These are phyloP conservation scores for Amniculicola lignicola DNA, from an alignment of 495 filamentous ascomycete genomes.

Conservation along the genomic window DNA sequence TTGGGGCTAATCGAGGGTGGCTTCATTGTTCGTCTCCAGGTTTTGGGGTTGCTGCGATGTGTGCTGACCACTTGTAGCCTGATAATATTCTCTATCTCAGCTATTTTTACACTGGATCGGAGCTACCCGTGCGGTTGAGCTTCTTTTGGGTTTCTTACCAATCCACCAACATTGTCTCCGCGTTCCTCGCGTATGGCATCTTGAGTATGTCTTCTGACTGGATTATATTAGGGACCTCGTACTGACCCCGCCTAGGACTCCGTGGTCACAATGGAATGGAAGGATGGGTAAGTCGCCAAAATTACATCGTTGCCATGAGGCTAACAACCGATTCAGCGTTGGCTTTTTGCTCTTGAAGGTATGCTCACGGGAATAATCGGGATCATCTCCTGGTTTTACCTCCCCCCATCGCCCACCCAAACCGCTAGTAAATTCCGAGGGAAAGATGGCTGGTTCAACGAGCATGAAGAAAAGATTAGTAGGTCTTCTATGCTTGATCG, in stretches of 20 bases:
- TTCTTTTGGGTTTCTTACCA: constrained; percentile 36
- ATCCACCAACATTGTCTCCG: constrained; percentile 32
- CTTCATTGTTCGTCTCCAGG: constrained; percentile 46
- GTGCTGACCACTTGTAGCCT: constrained; percentile 31
- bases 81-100: constrained; percentile 41
- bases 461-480: constrained; percentile 39
- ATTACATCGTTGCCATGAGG: neutral
- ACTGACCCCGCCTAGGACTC: too few relatives aligned
- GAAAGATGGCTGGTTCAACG: constrained; percentile 38
- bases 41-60: constrained; percentile 37
- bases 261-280: constrained; percentile 33
- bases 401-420: constrained; percentile 36
- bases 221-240: too few relatives aligned
- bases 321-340: constrained; percentile 20
- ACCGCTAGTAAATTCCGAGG: constrained; percentile 34
- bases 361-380: constrained; percentile 35
- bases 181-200: constrained; percentile 36
- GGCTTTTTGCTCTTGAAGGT: constrained; percentile 37
- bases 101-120: constrained; percentile 39
- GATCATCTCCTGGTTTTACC: constrained; percentile 34
- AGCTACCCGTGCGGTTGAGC: constrained; percentile 30
- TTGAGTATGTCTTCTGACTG: too few relatives aligned
- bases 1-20: constrained; percentile 75
- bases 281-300: constrained; percentile 28
- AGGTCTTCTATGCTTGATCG: constrained; percentile 5